A percentile compares a stretch with the other conserved stretches of the same genome.
These are phyloP conservation scores for Podaxis sp. DNA, from an alignment of 768 basidiomycete genomes.

Conservation along the genomic window DNA sequence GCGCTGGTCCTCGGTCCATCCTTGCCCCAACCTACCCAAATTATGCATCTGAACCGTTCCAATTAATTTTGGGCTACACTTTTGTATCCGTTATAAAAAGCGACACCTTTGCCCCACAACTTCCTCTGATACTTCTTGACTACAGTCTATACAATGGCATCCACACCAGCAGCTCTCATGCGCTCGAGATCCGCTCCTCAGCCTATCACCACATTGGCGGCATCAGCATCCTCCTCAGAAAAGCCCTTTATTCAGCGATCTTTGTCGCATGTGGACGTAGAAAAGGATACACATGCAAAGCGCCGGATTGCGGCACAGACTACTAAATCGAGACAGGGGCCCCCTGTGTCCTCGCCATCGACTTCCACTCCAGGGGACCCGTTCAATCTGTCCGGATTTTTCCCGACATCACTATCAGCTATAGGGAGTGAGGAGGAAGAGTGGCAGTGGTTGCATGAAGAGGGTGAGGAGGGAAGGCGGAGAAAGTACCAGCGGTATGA, in stretches of 20 bases:
- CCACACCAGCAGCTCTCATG: conserved; percentile 21
- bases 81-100: conserved; percentile 2
- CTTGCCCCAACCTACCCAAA: conserved; percentile 14
- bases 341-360: conserved; percentile 20
- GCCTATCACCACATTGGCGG: conserved; percentile 20
- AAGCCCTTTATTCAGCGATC: conserved; percentile 18
- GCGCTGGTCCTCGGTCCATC: background rate
- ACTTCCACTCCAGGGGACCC: conserved; percentile 26
- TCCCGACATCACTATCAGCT: conserved; percentile 33
- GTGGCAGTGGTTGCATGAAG: conserved; percentile 43
- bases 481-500: conserved; percentile 17
- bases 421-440: conserved; percentile 26
- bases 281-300: conserved; percentile 17
- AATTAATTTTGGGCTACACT: background rate
- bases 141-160: conserved; percentile 2
- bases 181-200: conserved; percentile 33
- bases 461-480: conserved; percentile 21
- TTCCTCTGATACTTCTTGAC: background rate
- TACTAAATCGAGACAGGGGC: conserved; percentile 2
- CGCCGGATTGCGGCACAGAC: conserved; percentile 2
- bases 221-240: background rate
- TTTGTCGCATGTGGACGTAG: conserved; percentile 23
- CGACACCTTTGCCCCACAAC: background rate
- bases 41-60: conserved; percentile 5
- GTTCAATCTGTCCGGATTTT: conserved; percentile 50